Conservation (phyloP, 495 filamentous ascomycete species). For the Talaromyces liani region DNA sequence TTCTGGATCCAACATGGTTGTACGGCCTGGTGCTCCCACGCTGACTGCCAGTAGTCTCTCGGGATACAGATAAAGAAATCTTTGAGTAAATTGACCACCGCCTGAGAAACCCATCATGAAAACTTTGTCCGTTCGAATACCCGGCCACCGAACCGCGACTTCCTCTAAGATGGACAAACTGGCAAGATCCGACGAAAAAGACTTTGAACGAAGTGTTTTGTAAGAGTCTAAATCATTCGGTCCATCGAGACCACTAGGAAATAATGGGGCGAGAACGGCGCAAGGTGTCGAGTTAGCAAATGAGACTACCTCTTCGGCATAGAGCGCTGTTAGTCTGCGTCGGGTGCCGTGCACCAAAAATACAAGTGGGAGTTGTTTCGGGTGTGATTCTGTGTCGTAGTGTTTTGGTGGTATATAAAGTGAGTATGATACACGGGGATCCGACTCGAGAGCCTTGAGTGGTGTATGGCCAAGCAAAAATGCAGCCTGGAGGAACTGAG, state of each 20-base stretch:
- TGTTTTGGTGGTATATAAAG: background rate
- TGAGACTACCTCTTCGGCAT: background rate
- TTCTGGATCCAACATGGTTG: constrained; percentile 14
- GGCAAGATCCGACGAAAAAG: background rate
- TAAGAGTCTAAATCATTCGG: constrained; percentile 1
- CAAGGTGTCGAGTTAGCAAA: background rate
- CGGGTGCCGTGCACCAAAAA: background rate
- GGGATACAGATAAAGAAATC: constrained; percentile 23
- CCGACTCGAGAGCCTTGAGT: background rate
- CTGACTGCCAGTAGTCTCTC: constrained; percentile 17
- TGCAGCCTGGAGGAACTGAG: background rate
- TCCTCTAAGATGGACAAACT: constrained; percentile 3
- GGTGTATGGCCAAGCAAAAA: background rate
- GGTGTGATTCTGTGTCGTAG: background rate
- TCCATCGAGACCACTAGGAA: background rate
- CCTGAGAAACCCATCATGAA: constrained; percentile 22
- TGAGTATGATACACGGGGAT: background rate
- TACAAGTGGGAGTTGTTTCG: background rate
- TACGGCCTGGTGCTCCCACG: constrained; percentile 19
- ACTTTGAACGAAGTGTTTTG: background rate
- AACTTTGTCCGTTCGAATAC: constrained; percentile 19
- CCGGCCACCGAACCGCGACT: constrained; percentile 15
- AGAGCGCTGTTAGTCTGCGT: background rate
- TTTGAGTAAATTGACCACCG: constrained; percentile 22
- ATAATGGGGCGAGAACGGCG: background rate